These are phyloP conservation scores for Musa beccarii DNA, from an alignment of 176 grass and related monocot genomes.

Conservation along the genomic window DNA sequence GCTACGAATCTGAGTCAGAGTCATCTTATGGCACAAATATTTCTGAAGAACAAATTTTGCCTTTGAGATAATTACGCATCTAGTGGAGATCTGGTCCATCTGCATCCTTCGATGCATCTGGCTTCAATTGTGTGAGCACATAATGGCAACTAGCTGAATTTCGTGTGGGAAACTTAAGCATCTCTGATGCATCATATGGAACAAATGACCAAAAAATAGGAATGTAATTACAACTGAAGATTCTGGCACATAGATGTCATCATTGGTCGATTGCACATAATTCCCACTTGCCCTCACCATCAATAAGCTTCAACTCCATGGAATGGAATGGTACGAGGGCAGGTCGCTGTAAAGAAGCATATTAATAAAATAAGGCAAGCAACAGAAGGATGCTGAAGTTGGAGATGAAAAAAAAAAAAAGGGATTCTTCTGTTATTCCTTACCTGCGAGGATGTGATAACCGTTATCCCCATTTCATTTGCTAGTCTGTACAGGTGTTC, in stretches of 20 bases:
- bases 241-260: not conserved
- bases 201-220: not conserved
- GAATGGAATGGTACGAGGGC: conserved; percentile 89
- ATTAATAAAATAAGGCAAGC: conserved; percentile 17
- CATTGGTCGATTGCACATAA: conserved; percentile 55
- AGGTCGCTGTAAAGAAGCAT: conserved; percentile 50
- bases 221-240: not conserved
- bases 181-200: not conserved
- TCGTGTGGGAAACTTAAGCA: not conserved
- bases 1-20: too few species aligned
- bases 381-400: not conserved
- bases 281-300: conserved; percentile 96
- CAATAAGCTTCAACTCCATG: conserved; percentile 86
- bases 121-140: not conserved
- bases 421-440: conserved; percentile 7
- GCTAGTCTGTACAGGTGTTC: conserved; percentile 90
- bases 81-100: too few species aligned
- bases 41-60: too few species aligned
- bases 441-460: conserved; percentile 95
- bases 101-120: too few species aligned
- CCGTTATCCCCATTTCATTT: conserved; percentile 85
- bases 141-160: not conserved
- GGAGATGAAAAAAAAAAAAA: not conserved
- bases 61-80: too few species aligned
- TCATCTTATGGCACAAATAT: too few species aligned